Base-by-base conservation (phyloP, 2,329 filamentous ascomycete species). In the Annulohypoxylon truncatum region DNA sequence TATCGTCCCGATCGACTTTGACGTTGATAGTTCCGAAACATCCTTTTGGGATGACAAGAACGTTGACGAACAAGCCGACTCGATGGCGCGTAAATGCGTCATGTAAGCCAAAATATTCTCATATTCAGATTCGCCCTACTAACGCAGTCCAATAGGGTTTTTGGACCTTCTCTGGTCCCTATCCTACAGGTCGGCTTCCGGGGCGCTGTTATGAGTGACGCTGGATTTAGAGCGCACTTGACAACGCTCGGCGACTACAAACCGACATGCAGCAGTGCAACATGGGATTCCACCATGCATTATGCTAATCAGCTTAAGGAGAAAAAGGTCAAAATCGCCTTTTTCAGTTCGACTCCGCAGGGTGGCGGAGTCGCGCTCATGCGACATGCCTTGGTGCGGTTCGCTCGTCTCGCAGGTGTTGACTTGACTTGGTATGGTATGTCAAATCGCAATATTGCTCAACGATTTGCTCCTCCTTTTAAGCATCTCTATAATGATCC, bases 331-430 rank as follows among this genome's bases (percentile, higher is more conserved):
- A 91, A 89, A 75, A 84, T 94, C 71, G 91, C 91, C 1, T 94
- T 93, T 79, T 94, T 94, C 82, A 93, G 90, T 75, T 88, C 88
- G 57, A 94, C 92, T 0, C 92, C 92, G 1, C 92, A 94, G 74
- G 92, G 92, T n/a, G 92, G 92, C 52, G 92, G 92, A 42, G 92
- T 95, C 7, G 92, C 92, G 4, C 82, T 94, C 52, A 95, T 95
- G 92, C 85, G 92, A 24, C 92, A 95, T 77, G 90, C 92, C 8
- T 78, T 95, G 28, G 87, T 94, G 48, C 86, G 92, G 55, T 91
- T 94, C 73, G 85, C 90, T 24, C 85, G 87, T 59, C 80, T 89
- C 2, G 75, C 92, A 46, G 90, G 87, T 0, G 87, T 93, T 0
- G 85, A 94, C 67, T 82, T 92, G 71, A 88, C 85, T 61, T 96